Evolutionary conservation across 257 asterid genomes (phyloP).

Genomic region (Mitragyna speciosa): DNA sequence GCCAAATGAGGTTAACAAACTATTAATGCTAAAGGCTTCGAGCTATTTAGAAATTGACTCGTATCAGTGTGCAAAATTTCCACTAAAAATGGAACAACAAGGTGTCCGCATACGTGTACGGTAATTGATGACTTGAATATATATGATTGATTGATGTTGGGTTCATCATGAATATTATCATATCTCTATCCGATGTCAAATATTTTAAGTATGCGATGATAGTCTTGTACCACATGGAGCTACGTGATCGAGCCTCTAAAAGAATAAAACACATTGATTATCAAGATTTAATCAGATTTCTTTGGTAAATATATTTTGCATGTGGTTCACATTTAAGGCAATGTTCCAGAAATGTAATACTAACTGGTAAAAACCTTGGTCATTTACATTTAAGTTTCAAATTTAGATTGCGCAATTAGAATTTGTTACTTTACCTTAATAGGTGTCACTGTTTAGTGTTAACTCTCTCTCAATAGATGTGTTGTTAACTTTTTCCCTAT

Average conservation of each 20-base stretch:
- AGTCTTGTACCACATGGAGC: background rate
- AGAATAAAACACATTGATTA: background rate
- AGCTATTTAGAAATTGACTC: conserved; percentile 14
- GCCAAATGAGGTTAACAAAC: conserved; percentile 35
- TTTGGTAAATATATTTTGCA: too few species aligned
- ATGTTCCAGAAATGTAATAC: too few species aligned
- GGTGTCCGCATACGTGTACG: conserved; percentile 34
- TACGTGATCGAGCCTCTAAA: background rate
- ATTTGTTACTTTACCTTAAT: background rate
- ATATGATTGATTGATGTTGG: conserved; percentile 18
- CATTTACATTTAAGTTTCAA: too few species aligned
- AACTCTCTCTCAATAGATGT: background rate
- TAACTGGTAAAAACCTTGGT: too few species aligned
- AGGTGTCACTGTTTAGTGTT: too few species aligned
- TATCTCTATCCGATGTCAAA: conserved; percentile 8
- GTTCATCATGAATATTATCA: conserved; percentile 9
- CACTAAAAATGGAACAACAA: conserved; percentile 17
- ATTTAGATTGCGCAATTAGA: too few species aligned
- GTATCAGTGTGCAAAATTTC: conserved; percentile 7
- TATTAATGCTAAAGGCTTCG: conserved; percentile 45
- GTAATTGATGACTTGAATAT: conserved; percentile 9
- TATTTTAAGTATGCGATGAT: conserved; percentile 18
- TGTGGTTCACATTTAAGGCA: too few species aligned
- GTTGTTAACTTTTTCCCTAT: too few species aligned
- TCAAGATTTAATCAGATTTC: too few species aligned